A percentile compares a stretch with the other conserved stretches of the same genome.
phyloP scores from a whole-genome alignment of 108 stramenopile species.

The Hondaea fermentalgiana region DNA sequence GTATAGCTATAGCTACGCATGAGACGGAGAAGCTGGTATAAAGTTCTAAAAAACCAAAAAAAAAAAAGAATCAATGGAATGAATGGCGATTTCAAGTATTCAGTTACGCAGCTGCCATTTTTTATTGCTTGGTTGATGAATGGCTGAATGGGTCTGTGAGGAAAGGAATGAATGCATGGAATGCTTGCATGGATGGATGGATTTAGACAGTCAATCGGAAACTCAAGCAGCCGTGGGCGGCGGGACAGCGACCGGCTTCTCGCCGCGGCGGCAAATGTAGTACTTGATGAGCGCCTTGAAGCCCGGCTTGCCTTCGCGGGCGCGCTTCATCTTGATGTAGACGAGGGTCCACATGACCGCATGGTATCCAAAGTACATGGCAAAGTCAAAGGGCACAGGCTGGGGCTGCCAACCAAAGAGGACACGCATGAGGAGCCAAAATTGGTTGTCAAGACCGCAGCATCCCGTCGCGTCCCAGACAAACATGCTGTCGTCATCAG shows the following conservation, averaged over 20 bases:
- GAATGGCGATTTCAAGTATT: too few relatives aligned
- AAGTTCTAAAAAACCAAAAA: too few relatives aligned
- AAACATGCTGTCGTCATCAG: neutral
- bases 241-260: neutral
- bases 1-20: too few relatives aligned
- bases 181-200: too few relatives aligned
- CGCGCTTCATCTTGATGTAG: neutral
- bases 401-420: neutral
- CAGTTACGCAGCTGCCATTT: too few relatives aligned
- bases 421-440: slow-evolving; percentile 14
- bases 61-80: too few relatives aligned
- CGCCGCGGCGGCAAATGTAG: neutral
- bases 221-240: too few relatives aligned
- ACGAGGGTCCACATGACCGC: neutral
- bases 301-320: neutral
- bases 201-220: too few relatives aligned
- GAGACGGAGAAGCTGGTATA: too few relatives aligned
- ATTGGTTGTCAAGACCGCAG: neutral
- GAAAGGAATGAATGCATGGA: too few relatives aligned
- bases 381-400: neutral
- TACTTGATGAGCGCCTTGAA: neutral
- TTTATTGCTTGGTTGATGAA: too few relatives aligned
- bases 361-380: neutral
- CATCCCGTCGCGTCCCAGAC: neutral
- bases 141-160: too few relatives aligned